Evolutionary conservation across 2,329 filamentous ascomycete species (phyloP), one percentile per base, ranked within the genome.

Genomic region (Shiraia bambusicola): DNA sequence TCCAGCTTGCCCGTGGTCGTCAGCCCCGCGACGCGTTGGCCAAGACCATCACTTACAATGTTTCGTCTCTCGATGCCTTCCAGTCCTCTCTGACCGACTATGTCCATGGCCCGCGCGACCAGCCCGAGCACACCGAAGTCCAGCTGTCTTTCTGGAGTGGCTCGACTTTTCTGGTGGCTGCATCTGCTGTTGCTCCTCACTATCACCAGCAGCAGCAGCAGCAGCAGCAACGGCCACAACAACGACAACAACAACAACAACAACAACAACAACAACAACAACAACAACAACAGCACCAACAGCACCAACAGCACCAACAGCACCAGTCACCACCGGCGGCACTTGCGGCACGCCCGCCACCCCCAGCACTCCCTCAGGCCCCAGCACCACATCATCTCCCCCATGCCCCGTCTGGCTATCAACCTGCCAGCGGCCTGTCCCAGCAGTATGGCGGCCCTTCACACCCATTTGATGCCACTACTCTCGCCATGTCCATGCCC

Each of bases 61-160:
- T 67, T 36, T 46, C 58, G 39, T 60, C 59, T 7, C 53, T 69
- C 35, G 63, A 62, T 12, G 65, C 67, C 19, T 66, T 70, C 49
- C 65, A 70, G 51, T 43, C 58, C 28, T 55, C 59, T n/a, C 47
- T 70, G 45, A 60, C 58, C 42, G 54, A 60, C 10, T 69, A 69
- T 43, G 58, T 70, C 14, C 40, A 49, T 28, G 51, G 54, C 39
- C 65, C 64, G 34, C 58, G 58, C 25, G 61, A 65, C 6, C 37
- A 63, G 32, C 65, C 66, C 19, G 67, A 69, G 41, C 66, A 69
- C 48, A 64, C 65, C 34, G 63, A 67, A 34, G 66, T 65, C 40
- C 65, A 69, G 50, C 49, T 70, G 14, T 62, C 58, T 41, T 66
- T 70, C 40, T 69, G 65, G 65, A 63, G 61, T 16, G 64, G 63